Conservation (phyloP, 108 stramenopile species). For the Mayamaea pseudoterrestris region DNA sequence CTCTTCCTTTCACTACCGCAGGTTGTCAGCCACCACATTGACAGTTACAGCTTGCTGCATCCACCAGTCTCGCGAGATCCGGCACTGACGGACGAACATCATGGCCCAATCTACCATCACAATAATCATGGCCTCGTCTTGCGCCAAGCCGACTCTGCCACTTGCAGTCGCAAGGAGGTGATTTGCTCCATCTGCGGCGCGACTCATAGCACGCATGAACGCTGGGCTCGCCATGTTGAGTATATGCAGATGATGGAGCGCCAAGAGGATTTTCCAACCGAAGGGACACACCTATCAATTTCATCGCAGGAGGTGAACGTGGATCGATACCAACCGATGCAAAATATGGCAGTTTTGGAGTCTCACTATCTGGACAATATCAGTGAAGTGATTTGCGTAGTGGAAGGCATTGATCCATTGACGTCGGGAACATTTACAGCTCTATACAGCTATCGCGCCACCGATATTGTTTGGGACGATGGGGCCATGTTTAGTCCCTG, state of each 20-base stretch:
- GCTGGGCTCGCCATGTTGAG: constrained; percentile 32
- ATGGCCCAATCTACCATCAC: constrained; percentile 1
- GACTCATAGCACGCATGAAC: constrained; percentile 38
- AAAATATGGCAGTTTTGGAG: constrained; percentile 22
- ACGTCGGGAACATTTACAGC: constrained; percentile 61
- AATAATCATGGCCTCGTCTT: no score
- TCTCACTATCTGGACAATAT: constrained; percentile 22
- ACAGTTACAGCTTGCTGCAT: constrained; percentile 31
- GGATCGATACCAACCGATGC: not conserved
- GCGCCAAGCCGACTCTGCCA: constrained; percentile 31
- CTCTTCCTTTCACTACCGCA: constrained; percentile 40
- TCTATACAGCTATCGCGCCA: constrained; percentile 57
- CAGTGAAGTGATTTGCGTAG: constrained; percentile 52
- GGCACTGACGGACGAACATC: no score
- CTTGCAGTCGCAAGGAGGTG: constrained; percentile 35
- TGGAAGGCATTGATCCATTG: constrained; percentile 62
- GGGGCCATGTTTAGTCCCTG: constrained; percentile 4
- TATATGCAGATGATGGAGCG: constrained; percentile 38
- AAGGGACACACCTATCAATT: constrained; percentile 22
- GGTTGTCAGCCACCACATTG: constrained; percentile 42
- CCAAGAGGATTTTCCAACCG: constrained; percentile 27
- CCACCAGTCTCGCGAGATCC: constrained; percentile 4
- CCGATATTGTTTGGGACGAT: constrained; percentile 59
- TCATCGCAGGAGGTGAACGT: not conserved
- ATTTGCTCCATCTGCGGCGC: constrained; percentile 58